Base-by-base conservation (phyloP, 1,284 basidiomycete species). In the Ganoderma sinense region DNA sequence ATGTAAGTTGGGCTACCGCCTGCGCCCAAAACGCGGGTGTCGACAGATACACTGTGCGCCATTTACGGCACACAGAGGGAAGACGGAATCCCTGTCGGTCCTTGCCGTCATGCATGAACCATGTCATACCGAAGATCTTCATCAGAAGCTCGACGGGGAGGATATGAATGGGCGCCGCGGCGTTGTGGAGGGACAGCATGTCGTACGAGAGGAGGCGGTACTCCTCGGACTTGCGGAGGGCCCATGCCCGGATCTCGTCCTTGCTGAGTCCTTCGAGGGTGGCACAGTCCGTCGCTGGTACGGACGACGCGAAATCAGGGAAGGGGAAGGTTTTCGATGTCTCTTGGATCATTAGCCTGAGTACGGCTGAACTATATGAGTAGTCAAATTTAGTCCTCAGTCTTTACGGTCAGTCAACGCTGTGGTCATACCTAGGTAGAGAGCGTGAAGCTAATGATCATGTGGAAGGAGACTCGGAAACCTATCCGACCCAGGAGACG, bases 101-200 rank as follows among this genome's bases (percentile, higher is more conserved):
- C n/a, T n/a, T n/a, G n/a, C n/a, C n/a, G n/a, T n/a, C n/a, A n/a
- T n/a, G n/a, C n/a, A n/a, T n/a, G n/a, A n/a, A n/a, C 58, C 58
- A 60, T 10, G 58, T 60, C 58, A 39, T 33, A 26, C 36, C 33
- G 39, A 60, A 60, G 33, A 60, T 60, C 39, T 60, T 40, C 20
- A 60, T 39, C 4, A 60, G 58, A 13, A 60, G 33, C 58, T 60
- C 58, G 10, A 23, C 20, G 58, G 18, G 58, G 13, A 60, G 58
- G 10, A 23, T 4, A 13, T 60, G 58, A 23, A 60, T 60, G 33
- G 58, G 58, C 1, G 58, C 39, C 7, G 58, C 58, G 39, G 7
- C 58, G 58, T 60, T 60, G 58, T 60, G n/a, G 58, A 60, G 58
- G 36, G 36, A 40, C 11, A 60, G 58, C n/a, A 39, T 23, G 45